A percentile compares a stretch with the other conserved stretches of the same genome.
These are phyloP conservation scores for Alternaria burnsii DNA, from an alignment of 2,329 filamentous ascomycete genomes.

Conservation along the genomic window DNA sequence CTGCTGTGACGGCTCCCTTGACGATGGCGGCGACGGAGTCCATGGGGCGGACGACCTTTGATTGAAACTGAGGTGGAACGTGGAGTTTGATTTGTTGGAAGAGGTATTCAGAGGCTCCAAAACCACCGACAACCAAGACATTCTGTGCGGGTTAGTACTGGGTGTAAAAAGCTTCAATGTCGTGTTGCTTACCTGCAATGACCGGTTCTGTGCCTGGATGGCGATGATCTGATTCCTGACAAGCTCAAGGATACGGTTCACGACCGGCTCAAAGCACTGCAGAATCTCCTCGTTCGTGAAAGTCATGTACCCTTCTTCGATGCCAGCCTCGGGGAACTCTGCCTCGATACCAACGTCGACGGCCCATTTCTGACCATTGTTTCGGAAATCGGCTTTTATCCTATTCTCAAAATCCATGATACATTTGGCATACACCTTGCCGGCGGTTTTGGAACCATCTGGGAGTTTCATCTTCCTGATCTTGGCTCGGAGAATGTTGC, in stretches of 20 bases:
- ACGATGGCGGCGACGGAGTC: slow-evolving; percentile 98
- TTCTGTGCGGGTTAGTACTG: slow-evolving; percentile 64
- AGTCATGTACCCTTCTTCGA: slow-evolving; percentile 99
- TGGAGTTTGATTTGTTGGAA: slow-evolving; percentile 99
- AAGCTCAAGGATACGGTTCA: slow-evolving; percentile 94
- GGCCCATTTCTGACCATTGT: slow-evolving; percentile 99
- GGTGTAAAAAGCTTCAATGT: background rate
- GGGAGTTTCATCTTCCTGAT: slow-evolving; percentile 99
- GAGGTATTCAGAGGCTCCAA: slow-evolving; percentile 97
- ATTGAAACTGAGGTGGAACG: slow-evolving; percentile 96
- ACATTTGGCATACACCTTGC: slow-evolving; percentile 97
- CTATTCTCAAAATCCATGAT: slow-evolving; percentile 99
- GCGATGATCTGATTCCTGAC: slow-evolving; percentile 99
- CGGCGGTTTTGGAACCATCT: slow-evolving; percentile 95
- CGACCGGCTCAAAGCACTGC: slow-evolving; percentile 98
- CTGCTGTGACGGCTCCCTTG: slow-evolving; percentile 96
- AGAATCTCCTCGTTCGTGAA: slow-evolving; percentile 99
- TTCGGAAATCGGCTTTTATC: slow-evolving; percentile 99
- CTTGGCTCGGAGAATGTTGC: slow-evolving; percentile 96
- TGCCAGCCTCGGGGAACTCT: slow-evolving; percentile 95
- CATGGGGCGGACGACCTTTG: slow-evolving; percentile 98
- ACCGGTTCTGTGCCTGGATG: slow-evolving; percentile 95
- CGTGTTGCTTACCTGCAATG: slow-evolving; percentile 72
- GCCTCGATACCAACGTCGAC: slow-evolving; percentile 98
- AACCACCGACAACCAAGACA: slow-evolving; percentile 95